These are phyloP conservation scores for Backusella circina DNA, from an alignment of 192 early-diverging fungal species.

Conservation along the genomic window DNA sequence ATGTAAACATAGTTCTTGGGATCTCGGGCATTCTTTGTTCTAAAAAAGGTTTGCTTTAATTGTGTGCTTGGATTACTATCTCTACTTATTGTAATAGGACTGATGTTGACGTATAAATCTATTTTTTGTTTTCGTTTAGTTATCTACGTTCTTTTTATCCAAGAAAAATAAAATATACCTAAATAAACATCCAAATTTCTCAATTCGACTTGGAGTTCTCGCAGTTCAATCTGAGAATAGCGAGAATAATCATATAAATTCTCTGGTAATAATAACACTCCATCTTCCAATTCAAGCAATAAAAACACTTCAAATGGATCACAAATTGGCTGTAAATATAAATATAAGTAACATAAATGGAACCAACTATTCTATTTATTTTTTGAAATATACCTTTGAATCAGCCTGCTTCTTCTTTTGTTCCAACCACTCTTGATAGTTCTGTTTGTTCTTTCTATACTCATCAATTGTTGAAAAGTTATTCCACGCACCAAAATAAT, in stretches of 20 bases:
- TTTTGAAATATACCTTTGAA: slow-evolving; percentile 36
- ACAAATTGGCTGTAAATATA: slow-evolving; percentile 11
- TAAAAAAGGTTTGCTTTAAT: slow-evolving; percentile 8
- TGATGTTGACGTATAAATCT: slow-evolving; percentile 58
- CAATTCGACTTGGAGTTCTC: slow-evolving; percentile 62
- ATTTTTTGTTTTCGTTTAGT: background rate
- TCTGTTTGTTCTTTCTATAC: slow-evolving; percentile 43
- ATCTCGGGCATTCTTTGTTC: slow-evolving; percentile 31
- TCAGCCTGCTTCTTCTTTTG: slow-evolving; percentile 44
- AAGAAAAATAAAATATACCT: slow-evolving; percentile 37
- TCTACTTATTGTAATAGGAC: slow-evolving; percentile 53
- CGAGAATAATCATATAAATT: slow-evolving; percentile 56
- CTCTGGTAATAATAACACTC: slow-evolving; percentile 48
- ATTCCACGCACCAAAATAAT: slow-evolving; percentile 62
- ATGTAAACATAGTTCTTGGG: slow-evolving; percentile 49
- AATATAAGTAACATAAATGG: background rate
- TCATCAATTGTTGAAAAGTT: slow-evolving; percentile 64
- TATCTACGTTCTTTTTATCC: background rate
- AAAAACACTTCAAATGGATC: slow-evolving; percentile 60
- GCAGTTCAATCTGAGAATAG: slow-evolving; percentile 50
- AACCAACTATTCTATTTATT: background rate
- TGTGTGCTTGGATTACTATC: slow-evolving; percentile 26
- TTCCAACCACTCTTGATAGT: slow-evolving; percentile 27
- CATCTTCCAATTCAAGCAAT: slow-evolving; percentile 40
- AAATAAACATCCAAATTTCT: slow-evolving; percentile 62